Evolutionary conservation across 495 filamentous ascomycete species (phyloP).

Genomic region (Penicillium soppii): DNA sequence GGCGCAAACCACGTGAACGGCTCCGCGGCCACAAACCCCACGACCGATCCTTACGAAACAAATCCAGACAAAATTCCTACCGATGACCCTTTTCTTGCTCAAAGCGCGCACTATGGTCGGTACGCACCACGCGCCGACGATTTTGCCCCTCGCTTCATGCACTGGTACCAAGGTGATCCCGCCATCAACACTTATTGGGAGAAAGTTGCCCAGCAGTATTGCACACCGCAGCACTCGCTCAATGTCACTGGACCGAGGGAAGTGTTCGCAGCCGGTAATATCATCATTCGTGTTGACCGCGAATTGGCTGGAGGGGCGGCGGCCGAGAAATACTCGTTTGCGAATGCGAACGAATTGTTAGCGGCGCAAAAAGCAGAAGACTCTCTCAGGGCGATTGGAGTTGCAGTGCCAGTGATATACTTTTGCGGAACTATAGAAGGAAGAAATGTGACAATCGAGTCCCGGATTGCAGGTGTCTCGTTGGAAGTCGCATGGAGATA

Average conservation of each 20-base stretch:
- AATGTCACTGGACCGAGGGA: constrained; percentile 30
- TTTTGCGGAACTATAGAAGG: constrained; percentile 41
- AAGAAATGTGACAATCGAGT: constrained; percentile 44
- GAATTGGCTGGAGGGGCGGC: constrained; percentile 22
- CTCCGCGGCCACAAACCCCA: constrained; percentile 13
- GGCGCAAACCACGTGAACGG: constrained; percentile 29
- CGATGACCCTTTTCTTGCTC: constrained; percentile 38
- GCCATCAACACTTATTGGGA: constrained; percentile 36
- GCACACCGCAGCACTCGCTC: constrained; percentile 37
- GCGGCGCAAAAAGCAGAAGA: constrained; percentile 42
- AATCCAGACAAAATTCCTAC: constrained; percentile 30
- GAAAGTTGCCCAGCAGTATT: constrained; percentile 29
- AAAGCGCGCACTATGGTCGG: constrained; percentile 43
- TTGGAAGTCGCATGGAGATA: constrained; percentile 46
- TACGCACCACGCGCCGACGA: constrained; percentile 38
- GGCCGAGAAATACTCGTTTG: constrained; percentile 44
- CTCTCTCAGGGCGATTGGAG: constrained; percentile 28
- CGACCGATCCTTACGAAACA: constrained; percentile 37
- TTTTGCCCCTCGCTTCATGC: constrained; percentile 36
- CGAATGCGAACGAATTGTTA: constrained; percentile 56
- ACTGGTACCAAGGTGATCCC: constrained; percentile 36
- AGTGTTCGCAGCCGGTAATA: constrained; percentile 39
- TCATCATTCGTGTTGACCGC: constrained; percentile 41
- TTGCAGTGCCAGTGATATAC: constrained; percentile 39
- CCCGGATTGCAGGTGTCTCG: constrained; percentile 43